phyloP scores from a whole-genome alignment of 2,329 filamentous ascomycete species.

The Aspergillus latus region DNA sequence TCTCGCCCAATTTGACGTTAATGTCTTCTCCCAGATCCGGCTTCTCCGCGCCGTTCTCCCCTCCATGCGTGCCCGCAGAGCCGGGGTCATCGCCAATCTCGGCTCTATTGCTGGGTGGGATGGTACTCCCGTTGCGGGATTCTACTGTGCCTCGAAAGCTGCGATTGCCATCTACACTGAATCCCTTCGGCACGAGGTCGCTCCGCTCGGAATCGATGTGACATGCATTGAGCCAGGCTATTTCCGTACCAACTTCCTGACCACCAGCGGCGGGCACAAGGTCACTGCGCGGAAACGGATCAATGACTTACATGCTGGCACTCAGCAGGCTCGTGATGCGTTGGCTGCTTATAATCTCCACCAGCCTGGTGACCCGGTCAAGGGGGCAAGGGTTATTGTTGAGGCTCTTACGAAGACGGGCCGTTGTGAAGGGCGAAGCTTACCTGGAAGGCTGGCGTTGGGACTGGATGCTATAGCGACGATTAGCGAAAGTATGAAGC shows the following conservation, averaged over 20 bases:
- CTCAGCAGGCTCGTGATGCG: slow-evolving; percentile 21
- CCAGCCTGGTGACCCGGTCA: slow-evolving; percentile 32
- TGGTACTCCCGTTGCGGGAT: slow-evolving; percentile 25
- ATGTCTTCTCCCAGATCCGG: slow-evolving; percentile 41
- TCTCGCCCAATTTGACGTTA: slow-evolving; percentile 36
- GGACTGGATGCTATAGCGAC: slow-evolving; percentile 26
- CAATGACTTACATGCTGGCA: neutral
- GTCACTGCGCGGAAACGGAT: neutral
- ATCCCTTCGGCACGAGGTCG: slow-evolving; percentile 31
- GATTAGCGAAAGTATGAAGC: slow-evolving; percentile 9
- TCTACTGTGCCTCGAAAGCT: slow-evolving; percentile 40
- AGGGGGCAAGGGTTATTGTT: slow-evolving; percentile 34
- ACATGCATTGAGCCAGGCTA: slow-evolving; percentile 40
- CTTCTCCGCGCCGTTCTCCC: slow-evolving; percentile 39
- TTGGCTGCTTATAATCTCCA: slow-evolving; percentile 22
- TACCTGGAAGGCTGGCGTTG: slow-evolving; percentile 30
- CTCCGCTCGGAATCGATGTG: slow-evolving; percentile 34
- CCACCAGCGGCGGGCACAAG: slow-evolving; percentile 25
- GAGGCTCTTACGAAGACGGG: slow-evolving; percentile 30
- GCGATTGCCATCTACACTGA: slow-evolving; percentile 17
- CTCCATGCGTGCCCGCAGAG: slow-evolving; percentile 32
- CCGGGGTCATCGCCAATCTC: slow-evolving; percentile 40
- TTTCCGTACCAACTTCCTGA: slow-evolving; percentile 36
- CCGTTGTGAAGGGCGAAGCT: slow-evolving; percentile 20
- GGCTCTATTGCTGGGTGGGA: slow-evolving; percentile 35